Base-by-base conservation (phyloP, 2,329 filamentous ascomycete species). In the Talaromyces funiculosus region DNA sequence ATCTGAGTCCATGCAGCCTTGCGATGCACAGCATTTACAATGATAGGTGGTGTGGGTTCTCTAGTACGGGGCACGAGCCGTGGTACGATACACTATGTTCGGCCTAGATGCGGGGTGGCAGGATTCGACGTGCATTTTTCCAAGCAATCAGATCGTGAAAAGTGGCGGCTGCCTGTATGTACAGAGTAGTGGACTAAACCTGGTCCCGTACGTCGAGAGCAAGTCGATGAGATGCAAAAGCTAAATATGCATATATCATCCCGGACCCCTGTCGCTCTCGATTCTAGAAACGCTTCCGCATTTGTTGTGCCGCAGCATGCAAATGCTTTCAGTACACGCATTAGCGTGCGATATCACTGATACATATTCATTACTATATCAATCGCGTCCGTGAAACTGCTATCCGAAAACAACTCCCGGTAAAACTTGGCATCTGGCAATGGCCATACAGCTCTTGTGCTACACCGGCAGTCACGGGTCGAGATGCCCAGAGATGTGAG, bases 1-100 rank as follows among this genome's bases (percentile, higher is more conserved):
- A 51, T 51, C 47, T 51, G 47, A 51, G 47, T 51, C 47, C 47
- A 18, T 49, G 45, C 45, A 51, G 47, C 47, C 29, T 14, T 33
- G n/a, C n/a, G 33, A 51, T 45, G 53, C 53, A 56, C 45, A 31
- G 35, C 29, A 35, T 35, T 45, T 10, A 5, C 6, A 14, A 9
- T 47, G 43, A 47, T 29, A 47, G 24, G 22, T n/a, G 43, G 43
- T 47, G 43, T 16, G 42, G 24, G 7, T 9, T 29, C n/a, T 47
- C 20, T 45, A 29, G 22, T 31, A 45, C 45, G 26, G n/a, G 26
- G 16, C 26, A 51, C 47, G 47, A 51, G 47, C 29, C 14, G 7
- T 29, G 47, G 35, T 22, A 35, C 14, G n/a, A n/a, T n/a, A n/a
- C n/a, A n/a, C n/a, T n/a, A n/a, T n/a, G n/a, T n/a, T 33, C 47